Conservation (phyloP, 2,329 filamentous ascomycete species). For the Colletotrichum gigasporum region DNA sequence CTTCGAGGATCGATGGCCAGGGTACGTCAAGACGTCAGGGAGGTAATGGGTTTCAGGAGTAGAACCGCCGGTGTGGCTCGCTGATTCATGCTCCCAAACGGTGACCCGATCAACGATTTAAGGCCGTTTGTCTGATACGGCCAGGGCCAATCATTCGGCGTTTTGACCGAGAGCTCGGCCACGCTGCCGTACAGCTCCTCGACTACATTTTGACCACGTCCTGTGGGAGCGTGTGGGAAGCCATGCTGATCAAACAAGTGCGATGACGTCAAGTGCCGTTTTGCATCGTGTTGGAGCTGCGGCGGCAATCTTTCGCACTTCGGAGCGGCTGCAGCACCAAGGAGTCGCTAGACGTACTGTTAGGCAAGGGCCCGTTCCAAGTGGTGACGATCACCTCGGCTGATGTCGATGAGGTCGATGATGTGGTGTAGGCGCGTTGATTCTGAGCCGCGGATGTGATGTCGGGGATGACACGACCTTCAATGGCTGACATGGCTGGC, state of each 20-base stretch:
- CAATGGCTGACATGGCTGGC: background rate
- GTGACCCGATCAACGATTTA: background rate
- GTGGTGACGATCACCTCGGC: background rate
- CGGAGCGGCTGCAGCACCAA: conserved; percentile 8
- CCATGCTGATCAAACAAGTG: background rate
- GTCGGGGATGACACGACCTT: background rate
- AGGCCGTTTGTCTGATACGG: background rate
- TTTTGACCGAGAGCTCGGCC: conserved; percentile 1
- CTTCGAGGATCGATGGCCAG: background rate
- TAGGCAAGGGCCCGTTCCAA: background rate
- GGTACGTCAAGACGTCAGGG: conserved; percentile 16
- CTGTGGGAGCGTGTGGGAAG: background rate
- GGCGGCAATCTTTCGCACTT: background rate
- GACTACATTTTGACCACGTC: background rate
- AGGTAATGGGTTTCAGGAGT: conserved; percentile 1
- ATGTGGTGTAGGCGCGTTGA: background rate
- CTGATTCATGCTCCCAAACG: conserved; percentile 7
- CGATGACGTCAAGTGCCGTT: conserved; percentile 24
- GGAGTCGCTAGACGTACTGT: background rate
- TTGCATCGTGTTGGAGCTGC: background rate
- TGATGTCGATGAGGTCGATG: background rate
- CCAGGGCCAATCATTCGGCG: background rate
- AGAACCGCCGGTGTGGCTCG: background rate
- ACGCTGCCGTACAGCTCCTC: conserved; percentile 8
- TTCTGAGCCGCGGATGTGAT: background rate